Percentiles rank a stretch among this genome's conserved stretches.
These are phyloP conservation scores for Henckelia pumila DNA, from an alignment of 257 asterid genomes.

Conservation along the genomic window DNA sequence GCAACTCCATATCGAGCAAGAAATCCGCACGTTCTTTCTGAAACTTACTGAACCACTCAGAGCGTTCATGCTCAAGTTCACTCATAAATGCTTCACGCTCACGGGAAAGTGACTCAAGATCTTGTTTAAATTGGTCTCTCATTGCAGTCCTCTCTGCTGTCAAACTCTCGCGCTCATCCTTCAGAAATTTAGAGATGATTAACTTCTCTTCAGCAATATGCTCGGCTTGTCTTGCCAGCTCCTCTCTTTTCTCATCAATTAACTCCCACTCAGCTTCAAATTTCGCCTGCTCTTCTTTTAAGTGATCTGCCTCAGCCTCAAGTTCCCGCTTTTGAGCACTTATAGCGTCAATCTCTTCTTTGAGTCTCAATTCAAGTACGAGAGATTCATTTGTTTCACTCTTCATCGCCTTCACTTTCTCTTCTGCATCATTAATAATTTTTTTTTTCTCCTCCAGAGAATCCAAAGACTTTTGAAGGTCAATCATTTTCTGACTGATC, in stretches of 20 bases:
- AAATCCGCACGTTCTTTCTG: conserved; percentile 77
- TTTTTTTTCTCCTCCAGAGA: conserved; percentile 61
- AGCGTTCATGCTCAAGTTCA: conserved; percentile 66
- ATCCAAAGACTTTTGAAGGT: conserved; percentile 56
- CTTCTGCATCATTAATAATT: conserved; percentile 54
- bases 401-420: conserved; percentile 62
- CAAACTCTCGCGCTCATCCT: conserved; percentile 76
- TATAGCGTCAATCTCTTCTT: conserved; percentile 83
- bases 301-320: conserved; percentile 71
- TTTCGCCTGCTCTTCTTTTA: conserved; percentile 77
- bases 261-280: conserved; percentile 92
- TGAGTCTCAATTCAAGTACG: conserved; percentile 67
- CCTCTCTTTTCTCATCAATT: conserved; percentile 87
- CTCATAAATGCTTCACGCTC: conserved; percentile 74
- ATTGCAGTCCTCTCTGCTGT: conserved; percentile 65
- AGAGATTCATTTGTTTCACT: conserved; percentile 72
- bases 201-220: conserved; percentile 74
- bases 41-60: conserved; percentile 74
- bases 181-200: conserved; percentile 57
- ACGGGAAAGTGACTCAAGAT: conserved; percentile 69
- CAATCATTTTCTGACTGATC: conserved; percentile 45
- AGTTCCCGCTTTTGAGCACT: conserved; percentile 71
- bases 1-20: conserved; percentile 65
- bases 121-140: conserved; percentile 61
- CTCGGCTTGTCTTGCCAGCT: conserved; percentile 69